These are phyloP conservation scores for Sideroxylon spinosum DNA, from an alignment of 179 eudicot species.

Conservation along the genomic window DNA sequence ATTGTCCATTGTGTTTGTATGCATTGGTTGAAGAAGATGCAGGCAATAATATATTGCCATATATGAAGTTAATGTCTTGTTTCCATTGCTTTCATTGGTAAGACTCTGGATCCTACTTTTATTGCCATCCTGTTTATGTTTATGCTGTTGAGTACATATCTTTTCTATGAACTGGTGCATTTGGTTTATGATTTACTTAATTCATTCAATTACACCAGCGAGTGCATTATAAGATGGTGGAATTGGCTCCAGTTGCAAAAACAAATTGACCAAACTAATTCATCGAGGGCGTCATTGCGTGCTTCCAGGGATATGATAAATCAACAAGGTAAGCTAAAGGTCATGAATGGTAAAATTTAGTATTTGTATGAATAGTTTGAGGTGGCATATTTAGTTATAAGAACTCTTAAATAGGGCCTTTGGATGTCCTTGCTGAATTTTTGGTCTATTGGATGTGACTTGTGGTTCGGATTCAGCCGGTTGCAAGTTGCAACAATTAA, in stretches of 20 bases:
- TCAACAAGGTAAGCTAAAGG: conserved; percentile 28
- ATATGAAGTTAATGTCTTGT: conserved; percentile 98
- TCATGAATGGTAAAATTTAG: neutral
- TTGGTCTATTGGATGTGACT: neutral
- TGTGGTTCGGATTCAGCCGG: neutral
- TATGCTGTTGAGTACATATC: neutral
- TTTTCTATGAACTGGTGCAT: neutral
- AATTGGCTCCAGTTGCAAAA: conserved; percentile 58
- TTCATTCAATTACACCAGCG: conserved; percentile 36
- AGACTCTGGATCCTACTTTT: neutral
- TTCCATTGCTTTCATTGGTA: conserved; percentile 97
- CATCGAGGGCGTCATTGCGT: conserved; percentile 24
- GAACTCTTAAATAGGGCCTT: neutral
- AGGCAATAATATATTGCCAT: conserved; percentile 38
- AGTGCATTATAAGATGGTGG: conserved; percentile 90
- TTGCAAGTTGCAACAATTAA: neutral
- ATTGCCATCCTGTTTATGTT: neutral
- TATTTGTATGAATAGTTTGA: neutral
- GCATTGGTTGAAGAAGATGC: conserved; percentile 68
- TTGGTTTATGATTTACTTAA: conserved; percentile 8
- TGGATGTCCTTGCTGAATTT: neutral
- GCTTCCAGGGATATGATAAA: conserved; percentile 24
- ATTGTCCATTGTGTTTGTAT: conserved; percentile 84
- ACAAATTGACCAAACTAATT: conserved; percentile 23
- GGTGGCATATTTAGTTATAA: neutral